Evolutionary conservation across 768 basidiomycete genomes (phyloP), one percentile per base, ranked within the genome.

Genomic region (Lentinus brumalis): DNA sequence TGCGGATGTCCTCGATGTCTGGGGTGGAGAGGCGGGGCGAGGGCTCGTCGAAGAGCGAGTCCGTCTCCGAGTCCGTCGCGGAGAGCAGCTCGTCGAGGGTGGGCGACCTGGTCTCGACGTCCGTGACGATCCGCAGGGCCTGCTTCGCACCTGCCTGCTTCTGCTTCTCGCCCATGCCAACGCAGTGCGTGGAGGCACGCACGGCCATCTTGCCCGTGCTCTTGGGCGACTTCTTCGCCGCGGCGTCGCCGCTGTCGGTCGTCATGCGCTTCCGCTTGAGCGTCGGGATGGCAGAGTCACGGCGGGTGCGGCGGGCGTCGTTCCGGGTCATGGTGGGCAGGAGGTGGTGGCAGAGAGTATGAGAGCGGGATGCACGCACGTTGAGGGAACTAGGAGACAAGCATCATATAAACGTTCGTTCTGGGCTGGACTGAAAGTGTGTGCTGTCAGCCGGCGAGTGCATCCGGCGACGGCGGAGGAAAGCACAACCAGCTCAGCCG

Each of bases 21-120:
- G 18, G 35, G 42, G 55, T 32, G 18, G 53, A 31, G 2, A 32
- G 54, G 18, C 30, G 57, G 4, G 55, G 57, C 12, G 51, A 26
- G 16, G 72, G 69, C 57, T 79, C 82, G 54, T 86, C 85, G 63
- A 85, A 85, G 31, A 86, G 72, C 5, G 85, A 85, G 65, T 85
- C 72, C 18, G 52, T 39, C 45, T 71, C 70, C 2, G 67, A 67
- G 50, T 56, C 57, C 14, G 50, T 16, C 53, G 53, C 46, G 30
- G 53, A 51, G 47, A 58, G 42, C 6, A 55, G 54, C 18, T 56
- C 50, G 53, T 53, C 47, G 18, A 53, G 49, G 38, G 60, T 46
- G 38, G 51, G 59, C 11, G 57, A 57, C 7, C 29, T 29, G 5
- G 55, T n/a, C 41, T 46, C 50, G 39, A 57, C 11, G 49, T 60